These are phyloP conservation scores for Cryptococcus sp. DNA, from an alignment of 1,284 basidiomycete species.

Conservation along the genomic window DNA sequence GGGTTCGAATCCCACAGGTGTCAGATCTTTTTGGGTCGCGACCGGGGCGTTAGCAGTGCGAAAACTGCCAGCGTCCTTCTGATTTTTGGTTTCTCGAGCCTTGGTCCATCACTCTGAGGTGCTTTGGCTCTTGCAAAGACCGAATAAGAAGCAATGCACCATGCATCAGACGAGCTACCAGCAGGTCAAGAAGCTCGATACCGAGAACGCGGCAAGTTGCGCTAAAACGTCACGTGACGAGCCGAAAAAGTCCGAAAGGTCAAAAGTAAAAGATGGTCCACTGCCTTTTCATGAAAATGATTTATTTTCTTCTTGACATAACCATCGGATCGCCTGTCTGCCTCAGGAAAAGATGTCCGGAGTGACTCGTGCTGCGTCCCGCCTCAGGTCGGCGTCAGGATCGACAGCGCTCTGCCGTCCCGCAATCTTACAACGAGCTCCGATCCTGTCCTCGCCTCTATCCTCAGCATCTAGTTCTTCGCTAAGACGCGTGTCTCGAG, in stretches of 20 bases:
- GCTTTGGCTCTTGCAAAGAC: too few relatives aligned
- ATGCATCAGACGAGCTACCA: too few relatives aligned
- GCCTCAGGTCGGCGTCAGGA: neutral
- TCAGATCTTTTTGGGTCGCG: conserved; percentile 5
- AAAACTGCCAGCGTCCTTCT: too few relatives aligned
- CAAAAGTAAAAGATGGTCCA: too few relatives aligned
- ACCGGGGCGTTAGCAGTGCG: neutral
- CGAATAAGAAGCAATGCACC: too few relatives aligned
- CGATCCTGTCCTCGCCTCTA: neutral
- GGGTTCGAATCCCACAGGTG: conserved; percentile 25
- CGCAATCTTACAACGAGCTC: neutral
- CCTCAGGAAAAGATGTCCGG: neutral
- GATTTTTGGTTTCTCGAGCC: neutral
- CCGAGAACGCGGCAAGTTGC: too few relatives aligned
- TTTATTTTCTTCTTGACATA: too few relatives aligned
- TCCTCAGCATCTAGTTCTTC: neutral
- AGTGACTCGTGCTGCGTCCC: neutral
- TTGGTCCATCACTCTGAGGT: too few relatives aligned
- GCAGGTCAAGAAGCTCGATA: too few relatives aligned
- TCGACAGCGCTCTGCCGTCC: neutral
- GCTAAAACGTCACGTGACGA: too few relatives aligned
- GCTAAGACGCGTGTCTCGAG: neutral
- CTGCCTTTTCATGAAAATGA: too few relatives aligned
- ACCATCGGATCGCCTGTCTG: neutral
- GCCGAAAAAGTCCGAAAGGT: neutral